Conservation (phyloP, 352 stramenopile genomes). For the Phytophthora boehmeriae region DNA sequence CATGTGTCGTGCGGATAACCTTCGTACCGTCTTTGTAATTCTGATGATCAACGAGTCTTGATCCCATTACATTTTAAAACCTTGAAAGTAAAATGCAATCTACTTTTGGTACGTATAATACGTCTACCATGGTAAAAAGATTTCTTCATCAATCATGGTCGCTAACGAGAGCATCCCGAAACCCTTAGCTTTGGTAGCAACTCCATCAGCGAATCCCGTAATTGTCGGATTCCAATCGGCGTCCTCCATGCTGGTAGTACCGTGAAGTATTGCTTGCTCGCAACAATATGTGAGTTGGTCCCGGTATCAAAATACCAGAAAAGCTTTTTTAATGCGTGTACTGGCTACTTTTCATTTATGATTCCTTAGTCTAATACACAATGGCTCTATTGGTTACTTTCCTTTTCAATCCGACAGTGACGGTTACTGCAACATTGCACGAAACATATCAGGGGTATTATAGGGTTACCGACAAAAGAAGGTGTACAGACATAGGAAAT, state of each 20-base stretch:
- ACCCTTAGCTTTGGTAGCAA: background rate
- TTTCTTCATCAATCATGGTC: background rate
- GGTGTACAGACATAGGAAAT: too few species aligned
- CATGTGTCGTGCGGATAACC: background rate
- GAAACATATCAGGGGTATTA: too few species aligned
- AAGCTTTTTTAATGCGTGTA: too few species aligned
- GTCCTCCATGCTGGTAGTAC: background rate
- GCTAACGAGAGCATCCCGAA: background rate
- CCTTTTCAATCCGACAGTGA: too few species aligned
- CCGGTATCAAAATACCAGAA: background rate
- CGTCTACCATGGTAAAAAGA: too few species aligned
- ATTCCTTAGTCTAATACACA: too few species aligned
- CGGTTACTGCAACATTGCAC: too few species aligned
- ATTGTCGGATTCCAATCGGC: background rate
- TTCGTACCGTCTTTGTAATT: background rate
- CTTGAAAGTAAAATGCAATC: background rate
- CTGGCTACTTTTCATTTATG: too few species aligned
- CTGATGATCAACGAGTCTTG: too few species aligned
- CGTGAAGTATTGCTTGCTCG: background rate
- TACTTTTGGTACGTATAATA: background rate
- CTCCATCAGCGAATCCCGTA: background rate
- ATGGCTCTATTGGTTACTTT: too few species aligned
- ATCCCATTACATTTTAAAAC: too few species aligned
- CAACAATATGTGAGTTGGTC: background rate
- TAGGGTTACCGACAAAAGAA: too few species aligned